Evolutionary conservation across 2,329 filamentous ascomycete genomes (phyloP).

Genomic region (Cadophora sp.): DNA sequence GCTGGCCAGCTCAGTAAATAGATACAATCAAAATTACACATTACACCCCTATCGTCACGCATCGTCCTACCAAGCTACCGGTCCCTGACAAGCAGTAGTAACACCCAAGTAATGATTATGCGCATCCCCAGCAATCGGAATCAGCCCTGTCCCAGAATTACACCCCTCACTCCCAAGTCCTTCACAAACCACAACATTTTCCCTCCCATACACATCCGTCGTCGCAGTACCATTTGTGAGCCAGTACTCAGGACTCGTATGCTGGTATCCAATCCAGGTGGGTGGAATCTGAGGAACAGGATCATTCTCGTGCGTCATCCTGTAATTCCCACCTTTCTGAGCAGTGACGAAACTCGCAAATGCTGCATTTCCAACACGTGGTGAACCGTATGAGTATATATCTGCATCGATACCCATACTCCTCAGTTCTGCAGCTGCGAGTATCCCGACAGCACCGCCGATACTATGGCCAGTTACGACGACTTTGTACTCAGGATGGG

Average conservation of each 20-base stretch:
- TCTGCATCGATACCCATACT: constrained; percentile 25
- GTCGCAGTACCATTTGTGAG: constrained; percentile 50
- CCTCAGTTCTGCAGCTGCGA: constrained; percentile 41
- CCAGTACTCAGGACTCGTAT: constrained; percentile 74
- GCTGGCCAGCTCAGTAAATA: too few relatives aligned
- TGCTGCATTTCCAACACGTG: constrained; percentile 42
- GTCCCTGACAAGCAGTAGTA: constrained; percentile 51
- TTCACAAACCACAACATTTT: constrained; percentile 55
- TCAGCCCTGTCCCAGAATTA: constrained; percentile 56
- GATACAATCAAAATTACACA: neutral
- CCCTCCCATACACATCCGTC: constrained; percentile 48
- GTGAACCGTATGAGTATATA: constrained; percentile 43
- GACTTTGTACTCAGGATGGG: constrained; percentile 38
- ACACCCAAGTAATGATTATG: constrained; percentile 58
- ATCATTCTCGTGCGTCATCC: constrained; percentile 72
- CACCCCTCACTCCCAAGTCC: constrained; percentile 57
- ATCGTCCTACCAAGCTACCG: constrained; percentile 11
- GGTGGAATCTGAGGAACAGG: constrained; percentile 73
- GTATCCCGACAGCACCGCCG: constrained; percentile 42
- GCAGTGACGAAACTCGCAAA: constrained; percentile 40
- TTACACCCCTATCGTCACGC: neutral
- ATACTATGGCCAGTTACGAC: constrained; percentile 44
- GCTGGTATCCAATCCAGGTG: constrained; percentile 64
- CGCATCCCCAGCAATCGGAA: constrained; percentile 47
- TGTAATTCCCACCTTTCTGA: constrained; percentile 55